Conservation (phyloP, 176 grass and related monocot genomes). For the Raddia distichophylla region DNA sequence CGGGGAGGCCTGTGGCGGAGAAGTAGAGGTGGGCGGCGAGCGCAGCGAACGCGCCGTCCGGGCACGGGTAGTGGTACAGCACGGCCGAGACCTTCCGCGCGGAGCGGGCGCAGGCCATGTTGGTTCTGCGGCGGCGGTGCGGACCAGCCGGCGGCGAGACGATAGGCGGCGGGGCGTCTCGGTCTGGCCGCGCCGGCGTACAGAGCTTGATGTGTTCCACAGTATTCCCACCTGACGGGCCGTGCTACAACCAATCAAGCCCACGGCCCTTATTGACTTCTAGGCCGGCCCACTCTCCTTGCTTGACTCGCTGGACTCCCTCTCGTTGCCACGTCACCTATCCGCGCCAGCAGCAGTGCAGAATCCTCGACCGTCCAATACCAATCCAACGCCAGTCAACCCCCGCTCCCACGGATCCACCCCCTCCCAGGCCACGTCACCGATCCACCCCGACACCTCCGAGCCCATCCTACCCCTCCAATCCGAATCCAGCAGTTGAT, state of each 20-base stretch:
- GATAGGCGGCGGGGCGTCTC: background rate
- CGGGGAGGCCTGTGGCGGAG: conserved; percentile 62
- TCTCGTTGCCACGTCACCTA: conserved; percentile 45
- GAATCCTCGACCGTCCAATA: background rate
- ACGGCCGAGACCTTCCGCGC: conserved; percentile 65
- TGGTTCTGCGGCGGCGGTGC: background rate
- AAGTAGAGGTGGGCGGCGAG: conserved; percentile 97
- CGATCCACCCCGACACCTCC: background rate
- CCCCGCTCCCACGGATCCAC: conserved; percentile 25
- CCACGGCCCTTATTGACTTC: no score
- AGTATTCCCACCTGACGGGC: no score
- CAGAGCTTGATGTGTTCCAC: no score
- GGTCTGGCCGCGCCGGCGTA: no score
- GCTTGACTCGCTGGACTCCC: no score
- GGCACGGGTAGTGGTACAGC: conserved; percentile 94
- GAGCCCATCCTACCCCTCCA: conserved; percentile 7
- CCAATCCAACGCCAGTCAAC: conserved; percentile 25
- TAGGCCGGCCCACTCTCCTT: background rate
- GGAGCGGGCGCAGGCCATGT: conserved; percentile 41
- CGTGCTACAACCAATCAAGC: no score
- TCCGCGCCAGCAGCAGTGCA: background rate
- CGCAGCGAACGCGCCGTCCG: conserved; percentile 90
- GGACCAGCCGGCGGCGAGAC: background rate
- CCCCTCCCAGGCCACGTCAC: background rate
- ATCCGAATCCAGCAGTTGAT: background rate